Base-by-base conservation (phyloP, 1,284 basidiomycete species). In the Leccinum pachyderme region DNA sequence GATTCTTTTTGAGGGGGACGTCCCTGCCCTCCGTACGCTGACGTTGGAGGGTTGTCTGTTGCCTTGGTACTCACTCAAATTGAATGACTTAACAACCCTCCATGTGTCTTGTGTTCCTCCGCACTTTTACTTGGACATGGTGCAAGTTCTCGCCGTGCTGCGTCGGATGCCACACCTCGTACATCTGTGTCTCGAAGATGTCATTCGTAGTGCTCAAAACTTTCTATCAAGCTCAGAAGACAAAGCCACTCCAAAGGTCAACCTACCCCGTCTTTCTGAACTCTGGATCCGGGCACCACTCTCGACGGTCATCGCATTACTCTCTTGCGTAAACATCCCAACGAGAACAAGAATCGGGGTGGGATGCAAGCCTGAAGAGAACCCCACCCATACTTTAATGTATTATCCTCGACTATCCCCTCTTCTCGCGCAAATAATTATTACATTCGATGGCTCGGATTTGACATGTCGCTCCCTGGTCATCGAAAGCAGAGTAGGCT, bases 81-180 rank as follows among this genome's bases (percentile, higher is more conserved):
- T 53, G 43, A 22, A 6, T n/a, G 18, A 7, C 3, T 32, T 54
- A 33, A 54, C 41, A 1, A 50, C 49, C 5, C 37, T 43, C 22
- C 18, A 7, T 13, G 25, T 50, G 5, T 44, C 44, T 2, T 6
- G 9, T 29, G 3, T 22, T 29, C 18, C 31, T 49, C 12, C 4
- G 11, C 37, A 4, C 28, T 15, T 29, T 29, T n/a, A 15, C 13
- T 25, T 15, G 25, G 32, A 27, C 12, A 15, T 57, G 22, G 47
- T 31, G 6, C 59, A 66, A 32, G 55, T 75, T 12, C 45, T 68
- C 6, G 49, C 59, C 24, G 57, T 53, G 9, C 58, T 75, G 7
- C 33, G 54, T 35, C 49, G 51, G 28, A 69, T 70, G 66, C 69
- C 67, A 13, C 22, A 51, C 18, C 61, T 75, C n/a, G 61, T 61